Conservation (phyloP, 495 filamentous ascomycete genomes). For the Penicillium subrubescens region DNA sequence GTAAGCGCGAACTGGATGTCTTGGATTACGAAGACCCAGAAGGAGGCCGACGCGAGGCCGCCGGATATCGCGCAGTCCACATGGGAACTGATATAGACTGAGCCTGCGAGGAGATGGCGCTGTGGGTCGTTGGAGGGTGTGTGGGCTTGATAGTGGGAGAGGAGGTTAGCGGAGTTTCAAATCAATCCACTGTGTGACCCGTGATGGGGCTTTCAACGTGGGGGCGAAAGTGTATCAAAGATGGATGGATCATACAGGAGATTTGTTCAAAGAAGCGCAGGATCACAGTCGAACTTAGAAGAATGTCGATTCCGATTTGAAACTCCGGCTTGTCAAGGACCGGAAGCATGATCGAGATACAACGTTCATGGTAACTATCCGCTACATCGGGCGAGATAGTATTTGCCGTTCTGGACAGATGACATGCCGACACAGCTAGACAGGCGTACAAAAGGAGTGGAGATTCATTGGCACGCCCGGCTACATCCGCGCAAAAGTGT, state of each 20-base stretch:
- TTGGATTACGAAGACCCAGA: conserved; percentile 49
- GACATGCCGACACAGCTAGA: conserved; percentile 44
- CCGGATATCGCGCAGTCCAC: conserved; percentile 42
- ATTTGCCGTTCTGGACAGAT: conserved; percentile 41
- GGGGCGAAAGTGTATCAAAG: not conserved
- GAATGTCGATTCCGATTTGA: conserved; percentile 42
- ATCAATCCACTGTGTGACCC: not conserved
- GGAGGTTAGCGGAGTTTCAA: not conserved
- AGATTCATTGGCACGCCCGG: conserved; percentile 37
- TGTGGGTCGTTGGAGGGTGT: conserved; percentile 42
- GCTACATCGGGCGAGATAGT: conserved; percentile 35
- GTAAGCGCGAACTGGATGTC: conserved; percentile 46
- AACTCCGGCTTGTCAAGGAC: conserved; percentile 39
- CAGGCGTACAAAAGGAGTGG: conserved; percentile 44
- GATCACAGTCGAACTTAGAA: conserved; percentile 45
- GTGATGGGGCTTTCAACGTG: not conserved
- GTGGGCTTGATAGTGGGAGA: conserved; percentile 24
- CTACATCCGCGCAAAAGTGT: conserved; percentile 39
- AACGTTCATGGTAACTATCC: conserved; percentile 47
- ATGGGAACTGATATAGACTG: conserved; percentile 47
- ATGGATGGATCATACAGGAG: conserved; percentile 33
- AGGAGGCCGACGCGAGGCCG: conserved; percentile 43
- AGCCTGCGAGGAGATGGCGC: conserved; percentile 45
- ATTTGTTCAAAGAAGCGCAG: conserved; percentile 48
- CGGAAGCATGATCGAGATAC: conserved; percentile 44